Base-by-base conservation (phyloP, 2,329 filamentous ascomycete genomes). In the Colletotrichum sidae region DNA sequence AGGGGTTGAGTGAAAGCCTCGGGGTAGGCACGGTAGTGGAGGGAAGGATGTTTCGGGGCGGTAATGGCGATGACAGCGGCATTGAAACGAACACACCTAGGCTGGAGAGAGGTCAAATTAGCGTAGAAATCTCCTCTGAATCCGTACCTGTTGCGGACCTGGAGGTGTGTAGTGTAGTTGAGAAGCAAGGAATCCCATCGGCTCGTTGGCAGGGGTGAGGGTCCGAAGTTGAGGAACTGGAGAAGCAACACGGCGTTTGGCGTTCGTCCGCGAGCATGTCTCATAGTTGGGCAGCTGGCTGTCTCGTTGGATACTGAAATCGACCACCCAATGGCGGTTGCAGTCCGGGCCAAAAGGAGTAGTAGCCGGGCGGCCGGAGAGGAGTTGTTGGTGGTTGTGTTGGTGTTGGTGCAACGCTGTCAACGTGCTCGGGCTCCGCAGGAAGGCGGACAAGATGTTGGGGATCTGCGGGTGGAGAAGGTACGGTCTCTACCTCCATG, bases 371-470 rank as follows among this genome's bases (percentile, higher is more conserved):
- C 41, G 42, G 39, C 53, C 33, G 51, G 17, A 44, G 41, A 44
- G 41, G 42, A 13, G 42, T n/a, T 15, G 42, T 44, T 17, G 25
- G 25, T 61, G 58, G 25, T 61, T 45, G 58, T 62, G 55, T 44
- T 42, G 46, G 12, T 35, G 45, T 25, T 56, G 46, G 13, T 13
- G 42, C 41, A 35, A 42, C 41, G 45, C 12, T 17, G 50, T 34
- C 34, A 37, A 13, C 25, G 17, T 44, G 57, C 57, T 62, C 58
- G 62, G 64, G 44, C 39, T 54, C 60, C 60, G 44, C 42, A 50
- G 61, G 55, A 57, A 35, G 63, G 72, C 77, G 78, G 78, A 79
- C 76, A 79, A 79, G 71, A 73, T 78, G 78, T 80, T 80, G 78
- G 78, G 78, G 78, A 80, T 77, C 72, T 79, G 77, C 78, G 78